Evolutionary conservation across 495 filamentous ascomycete species (phyloP).

Genomic region (Penicillium verhagenii): DNA sequence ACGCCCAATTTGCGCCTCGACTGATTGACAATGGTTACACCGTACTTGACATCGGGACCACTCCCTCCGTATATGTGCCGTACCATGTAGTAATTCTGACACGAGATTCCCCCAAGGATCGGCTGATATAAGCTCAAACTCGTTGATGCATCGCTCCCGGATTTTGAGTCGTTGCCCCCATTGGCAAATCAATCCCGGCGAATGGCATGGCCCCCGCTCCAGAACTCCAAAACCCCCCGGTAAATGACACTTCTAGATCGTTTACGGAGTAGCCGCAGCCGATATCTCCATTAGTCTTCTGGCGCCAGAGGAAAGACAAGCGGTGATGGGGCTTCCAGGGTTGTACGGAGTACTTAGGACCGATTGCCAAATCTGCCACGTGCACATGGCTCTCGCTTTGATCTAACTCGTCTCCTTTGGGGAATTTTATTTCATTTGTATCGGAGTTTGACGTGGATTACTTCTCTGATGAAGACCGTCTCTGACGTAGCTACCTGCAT

Average conservation of each 20-base stretch:
- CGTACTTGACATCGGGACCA: not conserved
- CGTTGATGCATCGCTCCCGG: not conserved
- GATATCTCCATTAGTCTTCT: not conserved
- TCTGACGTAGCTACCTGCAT: conserved; percentile 3
- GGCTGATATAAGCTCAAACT: not conserved
- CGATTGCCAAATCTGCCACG: conserved; percentile 17
- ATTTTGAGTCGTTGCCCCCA: not conserved
- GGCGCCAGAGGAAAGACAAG: no score
- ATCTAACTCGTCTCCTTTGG: not conserved
- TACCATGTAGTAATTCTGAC: no score
- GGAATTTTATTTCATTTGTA: not conserved
- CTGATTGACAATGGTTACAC: conserved; percentile 16
- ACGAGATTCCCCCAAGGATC: not conserved
- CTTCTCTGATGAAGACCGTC: not conserved
- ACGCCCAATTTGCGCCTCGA: conserved; percentile 22
- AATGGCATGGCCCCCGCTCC: not conserved
- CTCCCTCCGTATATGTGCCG: no score
- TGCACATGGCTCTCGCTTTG: not conserved
- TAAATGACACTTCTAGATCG: not conserved
- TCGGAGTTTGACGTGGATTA: not conserved
- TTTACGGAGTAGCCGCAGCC: no score
- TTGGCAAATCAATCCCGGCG: not conserved
- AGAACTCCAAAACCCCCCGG: not conserved
- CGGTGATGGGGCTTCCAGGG: no score
- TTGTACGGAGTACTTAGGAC: conserved; percentile 2